Percentiles rank a stretch among this genome's conserved stretches.
Conservation (phyloP, 768 basidiomycete genomes). For the Leucosporidium yakuticum region DNA sequence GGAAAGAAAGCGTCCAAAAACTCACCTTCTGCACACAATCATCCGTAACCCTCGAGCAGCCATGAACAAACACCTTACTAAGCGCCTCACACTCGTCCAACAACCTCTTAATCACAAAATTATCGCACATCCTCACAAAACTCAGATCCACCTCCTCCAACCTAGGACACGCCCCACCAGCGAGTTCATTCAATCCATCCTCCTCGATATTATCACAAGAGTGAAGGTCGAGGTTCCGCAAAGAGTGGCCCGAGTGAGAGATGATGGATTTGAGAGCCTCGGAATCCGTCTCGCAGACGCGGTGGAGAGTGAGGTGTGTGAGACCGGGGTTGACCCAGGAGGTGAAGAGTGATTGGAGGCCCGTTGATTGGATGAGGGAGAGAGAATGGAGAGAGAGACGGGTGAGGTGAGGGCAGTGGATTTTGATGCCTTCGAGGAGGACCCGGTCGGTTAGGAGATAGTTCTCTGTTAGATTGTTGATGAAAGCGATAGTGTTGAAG, state of each 20-base stretch:
- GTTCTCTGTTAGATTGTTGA: constrained; percentile 3
- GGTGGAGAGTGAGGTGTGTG: constrained; percentile 54
- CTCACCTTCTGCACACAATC: constrained; percentile 49
- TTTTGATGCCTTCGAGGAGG: constrained; percentile 57
- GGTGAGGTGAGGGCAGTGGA: constrained; percentile 50
- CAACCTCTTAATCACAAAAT: constrained; percentile 70
- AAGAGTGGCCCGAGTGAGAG: constrained; percentile 56
- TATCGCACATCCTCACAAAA: constrained; percentile 75
- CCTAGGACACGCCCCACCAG: constrained; percentile 40
- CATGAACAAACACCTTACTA: constrained; percentile 53
- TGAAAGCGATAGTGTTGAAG: background rate
- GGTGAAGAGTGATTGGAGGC: constrained; percentile 63
- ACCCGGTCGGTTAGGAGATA: constrained; percentile 50
- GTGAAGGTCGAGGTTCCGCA: constrained; percentile 66
- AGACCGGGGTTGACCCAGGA: constrained; percentile 34
- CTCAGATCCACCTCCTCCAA: constrained; percentile 67
- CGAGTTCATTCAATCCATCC: constrained; percentile 48
- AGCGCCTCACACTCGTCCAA: constrained; percentile 50
- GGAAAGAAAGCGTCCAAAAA: background rate
- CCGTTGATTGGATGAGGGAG: constrained; percentile 62
- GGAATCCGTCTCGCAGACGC: constrained; percentile 52
- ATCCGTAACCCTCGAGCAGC: constrained; percentile 52
- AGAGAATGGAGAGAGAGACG: constrained; percentile 56
- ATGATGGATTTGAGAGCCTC: constrained; percentile 59
- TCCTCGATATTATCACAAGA: constrained; percentile 62